Percentiles rank a stretch among this genome's conserved stretches.
phyloP scores from a whole-genome alignment of 257 asterid species.

The Solanum chilense region DNA sequence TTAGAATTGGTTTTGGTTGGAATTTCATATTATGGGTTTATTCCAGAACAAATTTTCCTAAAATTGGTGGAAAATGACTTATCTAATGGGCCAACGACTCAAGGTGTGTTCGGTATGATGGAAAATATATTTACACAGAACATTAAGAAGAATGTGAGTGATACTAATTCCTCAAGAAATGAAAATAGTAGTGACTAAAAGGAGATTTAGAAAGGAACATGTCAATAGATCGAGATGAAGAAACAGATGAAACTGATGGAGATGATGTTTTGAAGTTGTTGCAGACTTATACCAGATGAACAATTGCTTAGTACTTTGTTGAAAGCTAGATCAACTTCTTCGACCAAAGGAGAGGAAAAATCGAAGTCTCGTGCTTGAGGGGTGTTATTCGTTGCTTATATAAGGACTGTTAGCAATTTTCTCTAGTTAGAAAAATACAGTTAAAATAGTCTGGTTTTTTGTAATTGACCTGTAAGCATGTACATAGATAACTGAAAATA shows the following conservation, averaged over 20 bases:
- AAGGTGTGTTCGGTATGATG: no score
- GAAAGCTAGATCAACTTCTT: no score
- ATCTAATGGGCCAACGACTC: neutral
- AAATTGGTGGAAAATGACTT: neutral
- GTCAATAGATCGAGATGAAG: neutral
- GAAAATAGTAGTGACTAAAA: neutral
- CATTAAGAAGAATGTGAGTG: neutral
- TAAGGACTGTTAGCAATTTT: no score
- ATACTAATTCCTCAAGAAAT: neutral
- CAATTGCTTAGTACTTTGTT: neutral
- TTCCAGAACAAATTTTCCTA: neutral
- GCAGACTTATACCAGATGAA: neutral
- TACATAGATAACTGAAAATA: no score
- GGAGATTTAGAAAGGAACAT: neutral
- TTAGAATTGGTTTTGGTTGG: no score
- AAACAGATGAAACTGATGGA: neutral
- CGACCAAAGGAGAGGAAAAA: no score
- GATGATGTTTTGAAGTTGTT: neutral
- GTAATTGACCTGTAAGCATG: no score
- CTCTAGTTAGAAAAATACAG: no score
- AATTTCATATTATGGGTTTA: neutral
- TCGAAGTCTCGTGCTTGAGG: no score
- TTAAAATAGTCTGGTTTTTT: no score
- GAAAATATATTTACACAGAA: no score
- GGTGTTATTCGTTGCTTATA: no score